Base-by-base conservation (phyloP, 2,329 filamentous ascomycete genomes). In the Calonectria montana region DNA sequence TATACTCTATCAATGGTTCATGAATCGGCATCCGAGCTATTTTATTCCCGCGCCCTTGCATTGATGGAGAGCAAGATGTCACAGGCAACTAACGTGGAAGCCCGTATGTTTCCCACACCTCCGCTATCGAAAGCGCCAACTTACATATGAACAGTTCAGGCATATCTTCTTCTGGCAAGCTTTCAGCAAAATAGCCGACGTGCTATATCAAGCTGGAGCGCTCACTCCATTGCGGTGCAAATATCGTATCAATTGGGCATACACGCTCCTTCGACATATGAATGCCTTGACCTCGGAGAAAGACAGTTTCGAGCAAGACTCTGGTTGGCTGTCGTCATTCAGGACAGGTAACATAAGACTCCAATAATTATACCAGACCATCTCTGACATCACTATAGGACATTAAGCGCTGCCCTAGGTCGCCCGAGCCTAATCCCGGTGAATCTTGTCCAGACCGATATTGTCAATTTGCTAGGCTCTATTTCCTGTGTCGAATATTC, bases 161-260 rank as follows among this genome's bases (percentile, higher is more conserved):
- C 76, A 3, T 59, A 81, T n/a, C 72, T 82, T 10, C 75, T 83
- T 0, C 66, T 82, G 2, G 73, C 76, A 3, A 81, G 69, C 43
- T 82, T 79, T 41, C 78, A 82, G 45, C 81, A 83, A 55, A 82
- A 81, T 43, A 81, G 72, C 29, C 77, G 80, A 41, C 73, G 80
- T 2, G 78, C 80, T 2, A 78, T 80, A 67, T 78, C 79, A 27
- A 82, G 80, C 57, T 78, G 80, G 70, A 75, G 78, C 2, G 77
- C 77, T 2, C 80, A 82, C 63, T 76, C 79, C 8, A 67, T 81
- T 1, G 75, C 75, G 1, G 81, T 82, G 25, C 79, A 80, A 37
- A 73, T 80, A 0, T 73, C 78, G 1, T 82, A 80, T 47, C 80
- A 82, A 48, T 74, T 83, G 3, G 81, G 81, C 2, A 73, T 83